These are phyloP conservation scores for Lathyrus tuberosus DNA, from an alignment of 306 rosid genomes.

Conservation along the genomic window DNA sequence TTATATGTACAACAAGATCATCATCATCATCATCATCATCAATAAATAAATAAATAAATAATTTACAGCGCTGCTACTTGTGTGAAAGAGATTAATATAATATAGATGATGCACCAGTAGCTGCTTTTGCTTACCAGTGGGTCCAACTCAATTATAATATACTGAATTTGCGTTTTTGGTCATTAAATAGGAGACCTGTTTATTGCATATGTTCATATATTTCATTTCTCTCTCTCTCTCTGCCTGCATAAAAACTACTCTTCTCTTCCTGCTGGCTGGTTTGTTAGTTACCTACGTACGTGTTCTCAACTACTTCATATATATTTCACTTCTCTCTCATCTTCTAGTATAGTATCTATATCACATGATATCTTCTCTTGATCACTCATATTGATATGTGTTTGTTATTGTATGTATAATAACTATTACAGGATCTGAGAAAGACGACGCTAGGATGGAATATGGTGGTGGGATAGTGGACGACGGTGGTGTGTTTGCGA, in stretches of 20 bases:
- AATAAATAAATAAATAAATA: neutral
- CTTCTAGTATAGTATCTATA: neutral
- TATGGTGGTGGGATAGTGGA: constrained; percentile 35
- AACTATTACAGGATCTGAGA: neutral
- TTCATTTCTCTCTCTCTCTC: neutral
- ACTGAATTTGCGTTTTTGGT: neutral
- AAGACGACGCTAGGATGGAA: constrained; percentile 35
- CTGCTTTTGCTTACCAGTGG: constrained; percentile 17
- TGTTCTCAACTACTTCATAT: constrained; percentile 23
- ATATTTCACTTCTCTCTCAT: neutral
- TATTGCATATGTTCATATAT: constrained; percentile 20
- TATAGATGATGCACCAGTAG: neutral
- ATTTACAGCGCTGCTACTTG: neutral
- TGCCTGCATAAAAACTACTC: constrained; percentile 2
- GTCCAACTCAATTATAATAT: constrained; percentile 27
- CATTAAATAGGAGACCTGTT: constrained; percentile 18
- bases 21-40: neutral
- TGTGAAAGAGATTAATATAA: constrained; percentile 1
- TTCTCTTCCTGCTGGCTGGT: neutral
- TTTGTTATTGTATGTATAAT: too few relatives aligned
- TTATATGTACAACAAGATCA: too few relatives aligned
- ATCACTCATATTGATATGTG: neutral
- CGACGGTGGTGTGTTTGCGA: constrained; percentile 2
- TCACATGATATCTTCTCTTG: neutral
- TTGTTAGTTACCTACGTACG: neutral